Conservation (phyloP, 2,329 filamentous ascomycete genomes). For the Apiospora kogelbergensis region DNA sequence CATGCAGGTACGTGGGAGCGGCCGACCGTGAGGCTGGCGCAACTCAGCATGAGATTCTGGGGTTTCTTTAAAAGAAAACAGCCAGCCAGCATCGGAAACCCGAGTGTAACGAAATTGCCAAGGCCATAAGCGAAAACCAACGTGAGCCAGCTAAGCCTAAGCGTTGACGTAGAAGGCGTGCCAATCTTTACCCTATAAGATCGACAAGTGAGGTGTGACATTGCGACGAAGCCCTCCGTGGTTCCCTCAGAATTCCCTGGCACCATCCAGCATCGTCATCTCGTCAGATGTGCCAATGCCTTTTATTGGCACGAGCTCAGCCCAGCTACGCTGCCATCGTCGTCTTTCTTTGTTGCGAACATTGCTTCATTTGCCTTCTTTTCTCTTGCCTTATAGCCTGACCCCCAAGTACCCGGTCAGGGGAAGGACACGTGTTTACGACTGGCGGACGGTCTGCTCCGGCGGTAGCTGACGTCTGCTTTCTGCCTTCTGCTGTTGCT, state of each 20-base stretch:
- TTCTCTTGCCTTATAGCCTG: background rate
- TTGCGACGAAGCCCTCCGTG: background rate
- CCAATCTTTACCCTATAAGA: background rate
- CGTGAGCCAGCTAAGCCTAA: background rate
- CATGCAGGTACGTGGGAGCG: background rate
- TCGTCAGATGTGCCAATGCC: background rate
- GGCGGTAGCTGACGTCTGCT: background rate
- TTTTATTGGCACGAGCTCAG: background rate
- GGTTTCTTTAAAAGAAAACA: background rate
- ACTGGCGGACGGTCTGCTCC: constrained; percentile 1
- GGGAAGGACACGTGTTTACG: background rate
- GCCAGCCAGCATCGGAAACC: background rate
- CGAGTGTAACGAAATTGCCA: background rate
- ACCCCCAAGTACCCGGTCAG: background rate
- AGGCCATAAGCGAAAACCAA: background rate
- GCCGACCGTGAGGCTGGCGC: no score
- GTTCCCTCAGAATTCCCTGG: background rate
- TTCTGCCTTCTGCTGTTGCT: no score
- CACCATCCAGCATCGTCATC: background rate
- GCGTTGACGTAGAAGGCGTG: background rate
- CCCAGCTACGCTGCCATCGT: background rate
- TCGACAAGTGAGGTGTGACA: background rate
- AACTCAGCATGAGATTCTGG: background rate
- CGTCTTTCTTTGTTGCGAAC: background rate
- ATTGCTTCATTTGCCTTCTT: background rate